Base-by-base conservation (phyloP, 2,329 filamentous ascomycete species). In the Lanzia echinophila region DNA sequence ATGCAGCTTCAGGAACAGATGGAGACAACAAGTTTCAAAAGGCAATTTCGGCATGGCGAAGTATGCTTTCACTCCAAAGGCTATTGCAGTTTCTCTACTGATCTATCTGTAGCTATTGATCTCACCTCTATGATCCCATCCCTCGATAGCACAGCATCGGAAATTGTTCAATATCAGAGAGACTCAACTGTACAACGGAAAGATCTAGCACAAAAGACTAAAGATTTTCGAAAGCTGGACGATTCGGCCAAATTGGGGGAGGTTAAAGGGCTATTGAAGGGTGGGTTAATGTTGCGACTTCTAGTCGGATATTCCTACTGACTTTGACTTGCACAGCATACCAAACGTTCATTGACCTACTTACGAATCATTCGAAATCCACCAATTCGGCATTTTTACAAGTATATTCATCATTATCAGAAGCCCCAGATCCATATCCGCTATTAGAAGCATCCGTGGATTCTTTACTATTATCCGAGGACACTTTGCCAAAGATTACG, bases 141-240 rank as follows among this genome's bases (percentile, higher is more conserved):
- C 61, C 84, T 99, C 59, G 94, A 99, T 71, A 87, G 86, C 56
- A 92, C 90, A 3, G 94, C 94, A n/a, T 92, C 91, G 11, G 94
- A 97, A 65, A 90, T 99, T 58, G 90, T 97, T 50, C 77, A 87
- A 46, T 90, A 95, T 68, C 95, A 99, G 68, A 83, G 91, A 64
- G 94, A 97, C 70, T 89, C 92, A n/a, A 87, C 96, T 4, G 86
- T 96, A 0, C 92, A 99, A 69, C 82, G 94, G 50, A 99, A 99
- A 69, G 95, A 99, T 57, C 77, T 99, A 19, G 94, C 95, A n/a
- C 91, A 96, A 68, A 97, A 96, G 77, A 99, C 94, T 1, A 99
- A 99, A 67, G 92, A 97, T 65, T 99, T 97, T 64, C 80, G 91
- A 57, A 97, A 96, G 70, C 79, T 95, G 11, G 92, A 97, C 63